phyloP scores from a whole-genome alignment of 2,329 filamentous ascomycete species.

The Microsporum canis region DNA sequence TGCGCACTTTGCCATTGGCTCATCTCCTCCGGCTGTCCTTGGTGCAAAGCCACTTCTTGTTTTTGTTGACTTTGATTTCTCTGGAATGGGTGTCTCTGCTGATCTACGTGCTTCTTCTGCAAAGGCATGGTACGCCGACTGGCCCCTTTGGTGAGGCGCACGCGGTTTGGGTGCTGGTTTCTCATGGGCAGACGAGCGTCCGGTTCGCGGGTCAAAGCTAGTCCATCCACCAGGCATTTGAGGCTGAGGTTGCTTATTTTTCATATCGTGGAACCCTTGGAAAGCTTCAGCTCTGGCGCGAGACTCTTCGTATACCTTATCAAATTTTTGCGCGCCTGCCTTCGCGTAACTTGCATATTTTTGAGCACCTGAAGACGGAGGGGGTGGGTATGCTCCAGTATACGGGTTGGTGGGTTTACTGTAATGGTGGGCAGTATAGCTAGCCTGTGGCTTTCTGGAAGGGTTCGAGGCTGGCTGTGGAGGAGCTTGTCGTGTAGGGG shows the following conservation, averaged over 20 bases:
- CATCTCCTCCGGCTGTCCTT: conserved; percentile 47
- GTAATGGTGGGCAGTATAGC: neutral
- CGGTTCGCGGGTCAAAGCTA: conserved; percentile 31
- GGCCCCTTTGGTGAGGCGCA: conserved; percentile 20
- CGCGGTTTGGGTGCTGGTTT: conserved; percentile 7
- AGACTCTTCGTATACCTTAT: conserved; percentile 28
- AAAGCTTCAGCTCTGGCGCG: conserved; percentile 36
- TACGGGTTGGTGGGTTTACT: conserved; percentile 5
- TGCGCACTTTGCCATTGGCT: conserved; percentile 44
- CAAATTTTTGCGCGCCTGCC: conserved; percentile 31
- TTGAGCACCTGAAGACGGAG: conserved; percentile 28
- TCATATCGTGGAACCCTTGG: conserved; percentile 37
- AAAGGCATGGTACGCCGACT: conserved; percentile 32
- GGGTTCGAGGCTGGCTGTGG: conserved; percentile 10
- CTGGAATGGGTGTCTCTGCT: conserved; percentile 23
- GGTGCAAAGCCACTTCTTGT: conserved; percentile 49
- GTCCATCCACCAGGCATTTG: conserved; percentile 25
- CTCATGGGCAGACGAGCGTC: conserved; percentile 16
- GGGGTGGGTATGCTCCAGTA: conserved; percentile 15
- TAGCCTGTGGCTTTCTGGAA: conserved; percentile 13
- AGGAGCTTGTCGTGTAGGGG: conserved; percentile 16
- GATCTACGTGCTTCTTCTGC: conserved; percentile 22
- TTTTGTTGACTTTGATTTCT: conserved; percentile 35
- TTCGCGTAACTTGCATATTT: conserved; percentile 33
- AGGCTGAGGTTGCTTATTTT: conserved; percentile 14